These are phyloP conservation scores for Solidago caesia DNA, from an alignment of 129 eudicot species.

Conservation along the genomic window DNA sequence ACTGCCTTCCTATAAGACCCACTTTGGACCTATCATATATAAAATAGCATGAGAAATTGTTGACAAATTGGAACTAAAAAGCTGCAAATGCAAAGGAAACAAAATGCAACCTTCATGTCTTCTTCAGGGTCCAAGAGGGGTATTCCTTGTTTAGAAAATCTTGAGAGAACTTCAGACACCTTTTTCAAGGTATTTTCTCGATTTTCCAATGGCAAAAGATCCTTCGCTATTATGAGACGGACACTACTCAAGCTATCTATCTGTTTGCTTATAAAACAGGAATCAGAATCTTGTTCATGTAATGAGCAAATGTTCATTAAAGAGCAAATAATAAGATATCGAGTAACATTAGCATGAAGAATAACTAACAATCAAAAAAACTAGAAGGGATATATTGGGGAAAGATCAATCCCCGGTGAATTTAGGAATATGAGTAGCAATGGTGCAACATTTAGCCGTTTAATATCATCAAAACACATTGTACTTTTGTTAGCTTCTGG, in stretches of 20 bases:
- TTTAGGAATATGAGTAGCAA: no score
- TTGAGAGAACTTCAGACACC: slow-evolving; percentile 76
- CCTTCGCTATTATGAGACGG: slow-evolving; percentile 79
- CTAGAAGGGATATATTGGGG: no score
- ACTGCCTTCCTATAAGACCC: slow-evolving; percentile 77
- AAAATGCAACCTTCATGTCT: slow-evolving; percentile 80
- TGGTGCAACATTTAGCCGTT: no score
- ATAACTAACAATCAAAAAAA: slow-evolving; percentile 1
- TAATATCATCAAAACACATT: no score
- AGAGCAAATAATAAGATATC: slow-evolving; percentile 2
- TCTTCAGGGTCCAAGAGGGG: slow-evolving; percentile 96
- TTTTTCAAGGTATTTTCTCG: slow-evolving; percentile 90
- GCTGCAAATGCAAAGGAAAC: neutral
- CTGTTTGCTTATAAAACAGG: slow-evolving; percentile 38
- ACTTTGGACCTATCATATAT: slow-evolving; percentile 67
- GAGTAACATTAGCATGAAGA: slow-evolving; percentile 13
- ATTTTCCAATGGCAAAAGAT: slow-evolving; percentile 83
- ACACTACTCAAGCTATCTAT: slow-evolving; percentile 73
- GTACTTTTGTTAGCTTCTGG: no score
- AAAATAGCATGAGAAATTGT: slow-evolving; percentile 13
- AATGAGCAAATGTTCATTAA: neutral
- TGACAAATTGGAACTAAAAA: neutral
- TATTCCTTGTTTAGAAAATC: slow-evolving; percentile 80
- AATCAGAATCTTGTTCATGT: slow-evolving; percentile 2
- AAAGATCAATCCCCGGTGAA: no score